These are phyloP conservation scores for Pythium plurisporium DNA, from an alignment of 352 stramenopile species.

Conservation along the genomic window DNA sequence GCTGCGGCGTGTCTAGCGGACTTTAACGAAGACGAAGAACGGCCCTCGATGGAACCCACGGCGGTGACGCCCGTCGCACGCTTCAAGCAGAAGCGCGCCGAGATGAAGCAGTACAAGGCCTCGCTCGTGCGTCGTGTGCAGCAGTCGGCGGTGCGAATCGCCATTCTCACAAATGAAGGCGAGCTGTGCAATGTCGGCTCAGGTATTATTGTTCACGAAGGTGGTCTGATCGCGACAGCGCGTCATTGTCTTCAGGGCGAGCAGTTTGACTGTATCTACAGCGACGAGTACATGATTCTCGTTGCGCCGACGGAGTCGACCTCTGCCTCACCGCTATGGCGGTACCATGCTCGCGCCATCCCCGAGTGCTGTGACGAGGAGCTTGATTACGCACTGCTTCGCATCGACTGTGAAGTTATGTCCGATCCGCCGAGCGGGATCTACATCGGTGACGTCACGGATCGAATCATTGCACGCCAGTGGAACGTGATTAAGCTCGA, in stretches of 20 bases:
- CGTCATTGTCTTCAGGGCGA: conserved; percentile 78
- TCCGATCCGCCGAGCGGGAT: conserved; percentile 82
- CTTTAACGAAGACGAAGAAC: conserved; percentile 78
- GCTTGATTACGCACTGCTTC: conserved; percentile 75
- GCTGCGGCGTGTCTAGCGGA: conserved; percentile 75
- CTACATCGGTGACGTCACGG: conserved; percentile 85
- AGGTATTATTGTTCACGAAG: conserved; percentile 83
- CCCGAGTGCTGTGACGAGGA: conserved; percentile 83
- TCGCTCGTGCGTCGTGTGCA: conserved; percentile 81
- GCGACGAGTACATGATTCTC: conserved; percentile 85
- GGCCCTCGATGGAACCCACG: conserved; percentile 53
- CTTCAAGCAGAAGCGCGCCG: conserved; percentile 71
- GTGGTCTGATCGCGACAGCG: conserved; percentile 72
- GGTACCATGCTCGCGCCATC: conserved; percentile 78
- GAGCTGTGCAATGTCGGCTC: conserved; percentile 84
- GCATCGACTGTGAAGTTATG: conserved; percentile 81
- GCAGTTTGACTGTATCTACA: conserved; percentile 86
- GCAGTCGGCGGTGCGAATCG: conserved; percentile 80
- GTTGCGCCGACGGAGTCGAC: conserved; percentile 80
- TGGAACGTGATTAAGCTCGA: conserved; percentile 81
- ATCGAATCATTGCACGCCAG: conserved; percentile 80
- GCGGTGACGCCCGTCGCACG: conserved; percentile 71
- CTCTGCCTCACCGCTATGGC: conserved; percentile 73
- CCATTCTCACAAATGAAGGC: conserved; percentile 80
- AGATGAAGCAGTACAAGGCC: conserved; percentile 87